A percentile compares a stretch with the other conserved stretches of the same genome.
These are phyloP conservation scores for Lactarius hatsudake DNA, from an alignment of 768 basidiomycete species.

Conservation along the genomic window DNA sequence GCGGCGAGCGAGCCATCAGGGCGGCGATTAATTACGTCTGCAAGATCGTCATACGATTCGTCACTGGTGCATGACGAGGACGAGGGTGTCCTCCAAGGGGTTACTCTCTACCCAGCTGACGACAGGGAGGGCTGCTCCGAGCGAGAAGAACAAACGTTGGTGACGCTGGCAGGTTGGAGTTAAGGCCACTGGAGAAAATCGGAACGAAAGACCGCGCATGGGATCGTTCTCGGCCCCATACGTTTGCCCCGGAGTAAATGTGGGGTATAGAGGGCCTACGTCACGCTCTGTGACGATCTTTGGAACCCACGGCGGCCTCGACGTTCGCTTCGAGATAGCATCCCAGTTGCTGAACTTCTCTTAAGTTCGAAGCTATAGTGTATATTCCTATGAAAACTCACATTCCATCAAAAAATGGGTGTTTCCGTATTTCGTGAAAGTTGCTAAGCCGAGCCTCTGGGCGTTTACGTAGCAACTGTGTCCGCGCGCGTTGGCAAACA, in stretches of 20 bases:
- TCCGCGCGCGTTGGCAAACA: not conserved
- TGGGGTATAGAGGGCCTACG: not conserved
- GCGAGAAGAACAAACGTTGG: conserved; percentile 10
- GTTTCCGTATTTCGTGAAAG: conserved; percentile 14
- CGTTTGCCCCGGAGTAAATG: conserved; percentile 8
- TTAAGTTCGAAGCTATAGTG: not conserved
- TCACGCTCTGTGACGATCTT: not conserved
- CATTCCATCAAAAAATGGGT: conserved; percentile 19
- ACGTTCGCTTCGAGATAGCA: conserved; percentile 6
- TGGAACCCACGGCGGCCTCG: conserved; percentile 21
- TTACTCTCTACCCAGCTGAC: conserved; percentile 13
- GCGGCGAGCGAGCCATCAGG: not conserved
- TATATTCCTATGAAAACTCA: not conserved
- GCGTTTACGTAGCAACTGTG: conserved; percentile 15
- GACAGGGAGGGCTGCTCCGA: conserved; percentile 7
- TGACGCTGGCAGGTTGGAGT: conserved; percentile 18
- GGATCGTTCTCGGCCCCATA: not conserved
- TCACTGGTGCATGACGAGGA: conserved; percentile 7
- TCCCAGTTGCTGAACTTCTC: conserved; percentile 11
- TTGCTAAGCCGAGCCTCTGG: conserved; percentile 14
- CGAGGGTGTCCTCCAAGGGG: not conserved
- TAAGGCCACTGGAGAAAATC: conserved; percentile 15
- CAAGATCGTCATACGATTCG: not conserved
- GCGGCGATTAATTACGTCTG: not conserved
- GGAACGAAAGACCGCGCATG: conserved; percentile 19